Evolutionary conservation across 1,284 basidiomycete genomes (phyloP), one percentile per base, ranked within the genome.

Genomic region (Chalciporus sp.): DNA sequence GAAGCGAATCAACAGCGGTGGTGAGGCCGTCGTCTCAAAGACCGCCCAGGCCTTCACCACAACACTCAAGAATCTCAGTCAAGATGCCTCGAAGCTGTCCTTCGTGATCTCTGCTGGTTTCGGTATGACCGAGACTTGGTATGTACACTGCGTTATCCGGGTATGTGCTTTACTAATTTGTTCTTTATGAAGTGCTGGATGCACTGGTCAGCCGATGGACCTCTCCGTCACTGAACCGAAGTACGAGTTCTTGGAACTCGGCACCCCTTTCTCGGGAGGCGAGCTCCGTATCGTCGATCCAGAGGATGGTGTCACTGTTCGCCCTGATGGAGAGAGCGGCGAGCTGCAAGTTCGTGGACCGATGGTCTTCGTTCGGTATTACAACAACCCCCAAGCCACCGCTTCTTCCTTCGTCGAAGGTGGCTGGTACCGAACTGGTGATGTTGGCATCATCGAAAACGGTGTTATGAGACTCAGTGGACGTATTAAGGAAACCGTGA

Each of bases 81-180:
- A 44, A 26, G 71, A 70, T 9, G 66, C 72, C 1, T 23, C 23
- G 23, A 33, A 67, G 26, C 44, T 48, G 19, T 57, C 67, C n/a
- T 70, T 74, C 48, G 63, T 60, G 12, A 66, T 78, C 23, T 65
- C 74, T 27, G 66, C 72, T 7, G 76, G 76, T 5, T 77, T 77
- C 39, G 76, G 76, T 42, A 77, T 77, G 76, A 78, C 71, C 1
- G 76, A 77, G 55, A 77, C 77, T 8, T 72, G 70, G 70, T 68
- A 50, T 39, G 68, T 50, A 16, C 16, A 16, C 7, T 12, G 5
- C 12, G 23, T 23, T 16, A 16, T 7, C 14, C 7, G 33, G 16
- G 16, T 35, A 12, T 14, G 14, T 35, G 12, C 16, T 35, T 35
- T 14, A 7, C 33, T 16, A 16, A 6, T 16, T 35, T 4, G 16